Percentiles rank a stretch among this genome's conserved stretches.
Evolutionary conservation across 306 rosid species (phyloP).

Genomic region (Fagus crenata): DNA sequence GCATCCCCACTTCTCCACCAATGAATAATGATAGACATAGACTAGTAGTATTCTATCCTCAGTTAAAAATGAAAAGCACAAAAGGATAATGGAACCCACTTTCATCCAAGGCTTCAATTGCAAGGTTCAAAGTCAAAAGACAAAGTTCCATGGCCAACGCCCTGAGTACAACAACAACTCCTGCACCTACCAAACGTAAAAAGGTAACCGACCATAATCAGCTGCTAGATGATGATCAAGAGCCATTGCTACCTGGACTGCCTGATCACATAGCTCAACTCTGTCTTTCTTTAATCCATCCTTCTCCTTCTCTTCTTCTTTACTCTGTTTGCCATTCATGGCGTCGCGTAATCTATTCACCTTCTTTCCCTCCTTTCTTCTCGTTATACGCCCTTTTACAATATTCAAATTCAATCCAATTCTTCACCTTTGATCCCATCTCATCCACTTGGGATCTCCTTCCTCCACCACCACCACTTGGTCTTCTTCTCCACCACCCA

Average conservation of each 20-base stretch:
- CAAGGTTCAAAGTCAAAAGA: too few relatives aligned
- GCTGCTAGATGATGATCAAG: too few relatives aligned
- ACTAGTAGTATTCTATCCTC: too few relatives aligned
- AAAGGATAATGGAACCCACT: too few relatives aligned
- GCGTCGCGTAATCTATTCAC: slow-evolving; percentile 67
- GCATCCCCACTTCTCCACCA: too few relatives aligned
- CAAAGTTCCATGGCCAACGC: too few relatives aligned
- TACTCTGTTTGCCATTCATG: slow-evolving; percentile 62
- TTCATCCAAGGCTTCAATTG: too few relatives aligned
- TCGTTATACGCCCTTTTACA: slow-evolving; percentile 62
- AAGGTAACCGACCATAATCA: too few relatives aligned
- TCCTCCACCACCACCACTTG: slow-evolving; percentile 52
- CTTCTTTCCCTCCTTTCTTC: slow-evolving; percentile 67
- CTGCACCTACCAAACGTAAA: too few relatives aligned
- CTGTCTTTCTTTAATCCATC: slow-evolving; percentile 50
- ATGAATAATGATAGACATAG: too few relatives aligned
- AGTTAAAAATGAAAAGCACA: too few relatives aligned
- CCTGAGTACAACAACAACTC: too few relatives aligned
- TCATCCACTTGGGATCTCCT: slow-evolving; percentile 50
- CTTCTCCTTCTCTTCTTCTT: slow-evolving; percentile 51
- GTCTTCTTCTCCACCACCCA: slow-evolving; percentile 67
- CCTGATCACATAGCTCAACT: slow-evolving; percentile 77
- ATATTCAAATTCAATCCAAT: slow-evolving; percentile 32
- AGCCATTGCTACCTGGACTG: slow-evolving; percentile 52
- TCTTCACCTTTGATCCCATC: slow-evolving; percentile 61